Percentiles rank a stretch among this genome's conserved stretches.
Conservation (phyloP, 495 filamentous ascomycete genomes). For the Aspergillus saccharolyticus region DNA sequence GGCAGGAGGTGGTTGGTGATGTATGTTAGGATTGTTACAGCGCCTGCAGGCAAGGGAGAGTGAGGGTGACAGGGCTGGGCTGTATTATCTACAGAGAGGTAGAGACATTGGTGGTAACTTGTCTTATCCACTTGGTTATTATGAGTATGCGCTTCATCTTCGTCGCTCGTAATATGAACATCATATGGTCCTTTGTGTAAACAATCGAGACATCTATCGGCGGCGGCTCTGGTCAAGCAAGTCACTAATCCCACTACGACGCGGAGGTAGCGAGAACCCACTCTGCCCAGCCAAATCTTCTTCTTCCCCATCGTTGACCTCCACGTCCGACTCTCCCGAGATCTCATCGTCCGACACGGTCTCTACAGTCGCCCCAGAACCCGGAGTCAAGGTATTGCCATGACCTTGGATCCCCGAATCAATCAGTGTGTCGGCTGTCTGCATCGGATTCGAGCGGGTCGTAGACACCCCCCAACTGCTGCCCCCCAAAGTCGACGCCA, state of each 20-base stretch:
- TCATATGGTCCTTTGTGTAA: too few relatives aligned
- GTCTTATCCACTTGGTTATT: too few relatives aligned
- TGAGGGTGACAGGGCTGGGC: too few relatives aligned
- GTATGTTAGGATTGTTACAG: too few relatives aligned
- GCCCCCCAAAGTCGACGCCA: conserved; percentile 10
- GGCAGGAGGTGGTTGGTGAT: too few relatives aligned
- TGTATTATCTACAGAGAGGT: too few relatives aligned
- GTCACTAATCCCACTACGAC: conserved; percentile 19
- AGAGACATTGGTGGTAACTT: too few relatives aligned
- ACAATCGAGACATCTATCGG: too few relatives aligned
- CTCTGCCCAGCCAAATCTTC: background rate
- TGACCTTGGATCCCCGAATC: conserved; percentile 9
- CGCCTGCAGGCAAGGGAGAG: too few relatives aligned
- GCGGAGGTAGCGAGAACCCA: conserved; percentile 6
- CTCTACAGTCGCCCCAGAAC: conserved; percentile 5
- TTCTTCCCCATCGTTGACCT: background rate
- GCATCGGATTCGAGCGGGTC: background rate
- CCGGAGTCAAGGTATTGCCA: conserved; percentile 5
- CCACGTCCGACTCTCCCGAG: conserved; percentile 1
- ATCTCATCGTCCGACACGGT: background rate
- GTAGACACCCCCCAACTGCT: background rate
- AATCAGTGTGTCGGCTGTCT: background rate
- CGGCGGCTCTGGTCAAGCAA: conserved; percentile 20
- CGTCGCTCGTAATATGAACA: background rate
- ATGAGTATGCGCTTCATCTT: too few relatives aligned